Percentiles rank a stretch among this genome's conserved stretches.
These are phyloP conservation scores for Tylopilus felleus DNA, from an alignment of 768 basidiomycete genomes.

Conservation along the genomic window DNA sequence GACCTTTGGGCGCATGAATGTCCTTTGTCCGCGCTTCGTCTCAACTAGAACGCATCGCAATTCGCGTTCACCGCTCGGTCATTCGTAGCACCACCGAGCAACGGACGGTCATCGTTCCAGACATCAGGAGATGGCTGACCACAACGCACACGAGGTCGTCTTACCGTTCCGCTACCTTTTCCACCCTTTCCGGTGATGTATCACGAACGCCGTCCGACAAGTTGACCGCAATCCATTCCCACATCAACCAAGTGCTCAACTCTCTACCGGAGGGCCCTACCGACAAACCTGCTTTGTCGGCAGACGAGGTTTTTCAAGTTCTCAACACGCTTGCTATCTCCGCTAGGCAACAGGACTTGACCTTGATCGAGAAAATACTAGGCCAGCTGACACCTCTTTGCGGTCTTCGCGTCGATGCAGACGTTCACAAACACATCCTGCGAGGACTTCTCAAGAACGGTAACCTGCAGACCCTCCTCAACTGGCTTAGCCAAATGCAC, in stretches of 20 bases:
- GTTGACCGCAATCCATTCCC: conserved; percentile 22
- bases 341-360: conserved; percentile 50
- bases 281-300: conserved; percentile 11
- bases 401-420: conserved; percentile 41
- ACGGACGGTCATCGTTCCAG: conserved; percentile 7
- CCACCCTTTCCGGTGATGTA: conserved; percentile 6
- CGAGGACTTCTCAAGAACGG: conserved; percentile 45
- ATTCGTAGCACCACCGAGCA: conserved; percentile 8
- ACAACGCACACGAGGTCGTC: conserved; percentile 10
- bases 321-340: conserved; percentile 50
- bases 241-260: conserved; percentile 21
- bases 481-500: conserved; percentile 56
- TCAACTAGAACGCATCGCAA: conserved; percentile 29
- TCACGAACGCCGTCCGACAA: conserved; percentile 16
- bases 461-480: conserved; percentile 40
- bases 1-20: conserved; percentile 54
- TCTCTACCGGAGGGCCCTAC: conserved; percentile 13
- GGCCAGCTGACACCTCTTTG: conserved; percentile 47
- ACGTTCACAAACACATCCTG: conserved; percentile 48
- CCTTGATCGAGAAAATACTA: conserved; percentile 51
- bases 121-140: conserved; percentile 23
- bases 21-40: conserved; percentile 41
- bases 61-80: conserved; percentile 24
- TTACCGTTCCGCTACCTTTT: not conserved
- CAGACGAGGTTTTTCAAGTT: conserved; percentile 35